Percentiles rank a stretch among this genome's conserved stretches.
Conservation (phyloP, 2,329 filamentous ascomycete genomes). For the Pleomassaria siparia region DNA sequence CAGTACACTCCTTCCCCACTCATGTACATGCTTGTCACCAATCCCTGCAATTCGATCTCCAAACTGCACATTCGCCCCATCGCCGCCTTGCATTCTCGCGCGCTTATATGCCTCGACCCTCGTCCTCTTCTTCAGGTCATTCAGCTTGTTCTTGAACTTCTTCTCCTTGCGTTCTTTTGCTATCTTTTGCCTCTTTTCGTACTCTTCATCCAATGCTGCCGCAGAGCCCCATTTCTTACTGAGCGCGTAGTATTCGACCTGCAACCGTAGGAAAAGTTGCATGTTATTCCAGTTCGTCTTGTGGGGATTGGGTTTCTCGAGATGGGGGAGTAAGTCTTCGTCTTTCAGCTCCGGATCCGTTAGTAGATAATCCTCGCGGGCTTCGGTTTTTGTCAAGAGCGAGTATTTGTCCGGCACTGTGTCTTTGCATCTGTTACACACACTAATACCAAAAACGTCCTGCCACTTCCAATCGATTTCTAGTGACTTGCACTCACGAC, state of each 20-base stretch:
- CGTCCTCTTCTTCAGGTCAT: conserved; percentile 90
- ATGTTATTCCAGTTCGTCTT: conserved; percentile 97
- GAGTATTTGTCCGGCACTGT: conserved; percentile 90
- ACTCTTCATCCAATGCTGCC: conserved; percentile 85
- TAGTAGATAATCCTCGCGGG: conserved; percentile 88
- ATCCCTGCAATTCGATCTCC: conserved; percentile 70
- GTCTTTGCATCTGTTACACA: conserved; percentile 87
- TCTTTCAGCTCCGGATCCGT: conserved; percentile 96
- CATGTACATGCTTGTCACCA: conserved; percentile 78
- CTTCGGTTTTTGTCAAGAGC: conserved; percentile 94
- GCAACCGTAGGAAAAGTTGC: conserved; percentile 93
- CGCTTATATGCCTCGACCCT: conserved; percentile 85
- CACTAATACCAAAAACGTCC: conserved; percentile 72
- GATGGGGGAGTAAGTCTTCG: conserved; percentile 78
- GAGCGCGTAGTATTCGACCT: conserved; percentile 93
- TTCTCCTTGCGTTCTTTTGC: conserved; percentile 85
- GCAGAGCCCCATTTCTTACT: conserved; percentile 86
- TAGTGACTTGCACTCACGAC: conserved; percentile 76
- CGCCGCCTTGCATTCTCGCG: conserved; percentile 40
- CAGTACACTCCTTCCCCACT: conserved; percentile 68
- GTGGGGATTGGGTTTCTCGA: conserved; percentile 90
- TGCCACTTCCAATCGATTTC: conserved; percentile 98
- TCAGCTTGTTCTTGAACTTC: conserved; percentile 86
- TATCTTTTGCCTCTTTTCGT: conserved; percentile 73
- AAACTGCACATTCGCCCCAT: conserved; percentile 56